A percentile compares a stretch with the other conserved stretches of the same genome.
Conservation (phyloP, 169 alveolate species). For the Plasmodium sp. region DNA sequence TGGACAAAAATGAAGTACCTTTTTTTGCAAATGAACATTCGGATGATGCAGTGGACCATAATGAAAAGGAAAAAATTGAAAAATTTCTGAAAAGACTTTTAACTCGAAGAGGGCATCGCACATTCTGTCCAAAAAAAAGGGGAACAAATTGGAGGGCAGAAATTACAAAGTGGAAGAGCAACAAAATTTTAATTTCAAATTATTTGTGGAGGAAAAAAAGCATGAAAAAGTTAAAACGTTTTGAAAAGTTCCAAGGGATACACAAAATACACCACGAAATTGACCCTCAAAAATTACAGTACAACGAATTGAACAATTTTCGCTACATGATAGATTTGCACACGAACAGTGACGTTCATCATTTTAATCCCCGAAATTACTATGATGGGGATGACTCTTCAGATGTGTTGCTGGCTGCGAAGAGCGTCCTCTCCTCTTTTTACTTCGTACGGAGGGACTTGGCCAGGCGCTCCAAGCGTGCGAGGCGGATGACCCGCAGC, state of each 20-base stretch:
- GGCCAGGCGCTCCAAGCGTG: neutral
- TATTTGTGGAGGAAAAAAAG: neutral
- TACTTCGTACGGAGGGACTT: neutral
- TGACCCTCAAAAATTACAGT: neutral
- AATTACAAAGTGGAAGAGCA: neutral
- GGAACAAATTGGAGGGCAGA: neutral
- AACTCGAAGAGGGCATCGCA: neutral
- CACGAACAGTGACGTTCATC: neutral
- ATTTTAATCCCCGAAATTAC: neutral
- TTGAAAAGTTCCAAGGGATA: neutral
- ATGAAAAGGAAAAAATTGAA: neutral
- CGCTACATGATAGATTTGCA: conserved; percentile 2
- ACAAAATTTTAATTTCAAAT: neutral
- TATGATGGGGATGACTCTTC: neutral
- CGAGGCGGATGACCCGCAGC: neutral
- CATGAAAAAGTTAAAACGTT: neutral
- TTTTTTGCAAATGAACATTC: neutral
- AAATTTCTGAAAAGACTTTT: neutral
- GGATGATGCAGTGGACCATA: neutral
- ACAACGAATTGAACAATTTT: conserved; percentile 1
- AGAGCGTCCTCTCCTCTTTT: neutral
- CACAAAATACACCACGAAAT: conserved; percentile 1
- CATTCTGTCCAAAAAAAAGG: neutral
- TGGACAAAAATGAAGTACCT: neutral
- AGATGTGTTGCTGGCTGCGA: neutral